phyloP scores from a whole-genome alignment of 2,329 filamentous ascomycete genomes.

The Monosporascus ibericus region DNA sequence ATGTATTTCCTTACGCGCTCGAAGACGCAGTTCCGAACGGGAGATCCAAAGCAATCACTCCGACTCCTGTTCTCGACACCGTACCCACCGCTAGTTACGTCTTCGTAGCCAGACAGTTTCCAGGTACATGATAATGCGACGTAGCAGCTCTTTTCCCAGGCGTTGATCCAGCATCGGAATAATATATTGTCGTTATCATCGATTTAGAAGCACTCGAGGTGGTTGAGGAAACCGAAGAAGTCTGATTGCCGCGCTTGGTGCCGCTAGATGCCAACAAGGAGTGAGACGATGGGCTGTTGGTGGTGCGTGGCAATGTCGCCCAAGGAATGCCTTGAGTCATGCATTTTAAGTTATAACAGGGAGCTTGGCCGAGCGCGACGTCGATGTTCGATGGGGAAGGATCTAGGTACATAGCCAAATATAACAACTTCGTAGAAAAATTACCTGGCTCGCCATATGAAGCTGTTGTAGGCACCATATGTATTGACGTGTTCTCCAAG shows the following conservation, averaged over 20 bases:
- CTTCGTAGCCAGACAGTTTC: neutral
- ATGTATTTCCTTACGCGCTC: slow-evolving; percentile 5
- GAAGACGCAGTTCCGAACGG: slow-evolving; percentile 4
- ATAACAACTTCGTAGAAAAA: too few species aligned
- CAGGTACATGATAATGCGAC: neutral
- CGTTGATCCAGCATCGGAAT: neutral
- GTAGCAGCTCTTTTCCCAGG: neutral
- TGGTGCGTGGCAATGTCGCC: neutral
- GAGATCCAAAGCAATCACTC: neutral
- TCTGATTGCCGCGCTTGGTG: neutral
- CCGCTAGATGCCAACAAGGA: neutral
- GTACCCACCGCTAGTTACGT: neutral
- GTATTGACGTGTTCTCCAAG: too few species aligned
- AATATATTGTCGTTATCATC: neutral
- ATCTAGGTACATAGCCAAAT: too few species aligned
- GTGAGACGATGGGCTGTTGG: neutral
- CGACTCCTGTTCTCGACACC: neutral
- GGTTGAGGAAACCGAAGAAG: neutral
- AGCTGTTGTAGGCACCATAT: too few species aligned
- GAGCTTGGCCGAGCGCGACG: too few species aligned
- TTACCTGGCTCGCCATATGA: too few species aligned
- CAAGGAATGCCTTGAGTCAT: neutral
- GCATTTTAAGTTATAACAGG: too few species aligned
- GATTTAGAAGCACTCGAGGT: neutral
- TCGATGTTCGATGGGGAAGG: too few species aligned